Conservation (phyloP, 2,329 filamentous ascomycete species). For the Davidsoniella australis region DNA sequence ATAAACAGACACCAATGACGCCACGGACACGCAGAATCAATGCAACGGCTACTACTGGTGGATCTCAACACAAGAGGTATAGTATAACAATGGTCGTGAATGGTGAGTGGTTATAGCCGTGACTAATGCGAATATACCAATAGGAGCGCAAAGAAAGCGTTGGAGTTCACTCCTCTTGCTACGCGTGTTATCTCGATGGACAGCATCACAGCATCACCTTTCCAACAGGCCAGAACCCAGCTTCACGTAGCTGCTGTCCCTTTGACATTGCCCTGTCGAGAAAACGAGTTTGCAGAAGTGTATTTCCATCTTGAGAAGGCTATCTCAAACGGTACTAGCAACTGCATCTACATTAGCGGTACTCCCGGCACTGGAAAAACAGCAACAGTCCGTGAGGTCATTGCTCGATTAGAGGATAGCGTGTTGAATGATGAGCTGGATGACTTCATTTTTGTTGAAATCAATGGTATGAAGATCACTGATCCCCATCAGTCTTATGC, state of each 20-base stretch:
- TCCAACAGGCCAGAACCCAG: conserved; percentile 73
- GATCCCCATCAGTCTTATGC: conserved; percentile 95
- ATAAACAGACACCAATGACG: conserved; percentile 4
- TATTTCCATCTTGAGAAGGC: conserved; percentile 89
- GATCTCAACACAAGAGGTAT: conserved; percentile 8
- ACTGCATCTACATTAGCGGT: conserved; percentile 98
- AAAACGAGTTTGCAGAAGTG: conserved; percentile 78
- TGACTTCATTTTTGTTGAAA: conserved; percentile 97
- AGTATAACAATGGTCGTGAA: not conserved
- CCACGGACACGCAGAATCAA: conserved; percentile 7
- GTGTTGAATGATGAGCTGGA: conserved; percentile 84
- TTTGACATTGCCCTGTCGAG: conserved; percentile 72
- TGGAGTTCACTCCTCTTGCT: conserved; percentile 91
- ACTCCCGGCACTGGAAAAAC: conserved; percentile 96
- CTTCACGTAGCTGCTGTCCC: conserved; percentile 92
- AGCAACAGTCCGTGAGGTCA: conserved; percentile 88
- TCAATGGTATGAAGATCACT: conserved; percentile 99
- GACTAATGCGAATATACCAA: not conserved
- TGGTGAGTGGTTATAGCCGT: not conserved
- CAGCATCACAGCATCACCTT: conserved; percentile 65
- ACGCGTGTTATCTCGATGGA: conserved; percentile 66
- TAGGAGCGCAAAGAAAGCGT: conserved; percentile 37
- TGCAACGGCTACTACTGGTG: not conserved
- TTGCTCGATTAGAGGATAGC: conserved; percentile 72
- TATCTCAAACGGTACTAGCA: conserved; percentile 81